Evolutionary conservation across 169 alveolate species (phyloP), one percentile per base, ranked within the genome.

Genomic region (Ichthyophthirius multifiliis): DNA sequence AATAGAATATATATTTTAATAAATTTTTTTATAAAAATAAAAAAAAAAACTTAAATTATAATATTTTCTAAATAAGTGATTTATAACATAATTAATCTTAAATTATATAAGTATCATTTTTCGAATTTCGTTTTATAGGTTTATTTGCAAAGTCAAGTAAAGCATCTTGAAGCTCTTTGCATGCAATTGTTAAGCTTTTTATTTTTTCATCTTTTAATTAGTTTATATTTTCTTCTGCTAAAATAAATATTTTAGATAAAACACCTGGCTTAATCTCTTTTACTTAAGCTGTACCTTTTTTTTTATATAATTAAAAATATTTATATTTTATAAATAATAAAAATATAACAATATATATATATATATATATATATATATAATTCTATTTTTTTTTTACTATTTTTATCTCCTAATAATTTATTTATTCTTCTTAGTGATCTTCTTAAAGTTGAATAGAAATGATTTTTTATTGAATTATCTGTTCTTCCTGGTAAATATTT

Each of bases 381-480:
- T n/a, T 45, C 4, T n/a, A n/a, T 5, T 6, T 37, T 27, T 20
- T 39, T 35, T 16, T 67, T 81, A 81, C 86, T 81, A 67, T 81
- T 81, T 74, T 81, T 81, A 20, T 81, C 86, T 15, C 86, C 86
- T 7, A 81, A 44, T 4, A 81, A 37, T 41, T 81, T 81, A 55
- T 81, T 81, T 15, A 81, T 81, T 20, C 86, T 30, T 30, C 86
- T 67, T 1, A 81, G 43, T 6, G 75, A 43, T 31, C 86, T 81
- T 43, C 96, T 64, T 20, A 92, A 65, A 1, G 96, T 92, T 4
- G 96, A 89, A 65, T 92, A 90, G 46, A 93, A 95, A 82, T 93
- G 93, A 65, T 95, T 95, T 67, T 95, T 95, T 5, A 95, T 95
- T 7, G 97, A 91, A 84, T 95, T 95, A 74, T 95, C 98, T 0